phyloP scores from a whole-genome alignment of 495 filamentous ascomycete genomes.

The Pyronema omphalodes region DNA sequence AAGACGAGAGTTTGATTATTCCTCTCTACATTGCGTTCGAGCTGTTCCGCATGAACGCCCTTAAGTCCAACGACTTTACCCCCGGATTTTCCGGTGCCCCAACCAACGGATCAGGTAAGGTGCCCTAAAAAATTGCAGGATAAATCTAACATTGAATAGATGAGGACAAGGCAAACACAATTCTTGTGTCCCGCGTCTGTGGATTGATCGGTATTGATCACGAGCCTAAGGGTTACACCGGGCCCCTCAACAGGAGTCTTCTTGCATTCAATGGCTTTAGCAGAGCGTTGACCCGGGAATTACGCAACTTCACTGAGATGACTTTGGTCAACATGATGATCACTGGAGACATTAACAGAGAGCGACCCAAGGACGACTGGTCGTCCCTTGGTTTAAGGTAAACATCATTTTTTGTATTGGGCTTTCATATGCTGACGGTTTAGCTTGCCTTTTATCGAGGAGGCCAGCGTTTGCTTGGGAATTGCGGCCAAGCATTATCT shows the following conservation, averaged over 20 bases:
- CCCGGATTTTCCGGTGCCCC: slow-evolving; percentile 41
- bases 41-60: slow-evolving; percentile 51
- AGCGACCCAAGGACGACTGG: slow-evolving; percentile 46
- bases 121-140: not conserved
- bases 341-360: slow-evolving; percentile 42
- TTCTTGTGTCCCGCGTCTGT: slow-evolving; percentile 70
- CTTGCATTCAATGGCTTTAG: slow-evolving; percentile 73
- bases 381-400: slow-evolving; percentile 54
- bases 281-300: slow-evolving; percentile 52
- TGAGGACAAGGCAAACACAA: slow-evolving; percentile 46
- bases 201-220: slow-evolving; percentile 68
- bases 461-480: slow-evolving; percentile 67
- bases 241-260: slow-evolving; percentile 76
- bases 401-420: slow-evolving; percentile 13
- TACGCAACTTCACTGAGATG: slow-evolving; percentile 71
- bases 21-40: slow-evolving; percentile 61
- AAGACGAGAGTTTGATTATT: slow-evolving; percentile 39
- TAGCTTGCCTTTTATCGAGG: slow-evolving; percentile 69
- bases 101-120: slow-evolving; percentile 36
- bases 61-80: slow-evolving; percentile 44
- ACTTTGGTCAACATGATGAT: slow-evolving; percentile 60
- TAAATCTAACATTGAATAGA: slow-evolving; percentile 24
- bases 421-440: slow-evolving; percentile 23
- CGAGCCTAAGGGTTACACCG: slow-evolving; percentile 75
- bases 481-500: slow-evolving; percentile 87